A percentile compares a stretch with the other conserved stretches of the same genome.
These are phyloP conservation scores for Phytophthora litchii DNA, from an alignment of 352 stramenopile genomes.

Conservation along the genomic window DNA sequence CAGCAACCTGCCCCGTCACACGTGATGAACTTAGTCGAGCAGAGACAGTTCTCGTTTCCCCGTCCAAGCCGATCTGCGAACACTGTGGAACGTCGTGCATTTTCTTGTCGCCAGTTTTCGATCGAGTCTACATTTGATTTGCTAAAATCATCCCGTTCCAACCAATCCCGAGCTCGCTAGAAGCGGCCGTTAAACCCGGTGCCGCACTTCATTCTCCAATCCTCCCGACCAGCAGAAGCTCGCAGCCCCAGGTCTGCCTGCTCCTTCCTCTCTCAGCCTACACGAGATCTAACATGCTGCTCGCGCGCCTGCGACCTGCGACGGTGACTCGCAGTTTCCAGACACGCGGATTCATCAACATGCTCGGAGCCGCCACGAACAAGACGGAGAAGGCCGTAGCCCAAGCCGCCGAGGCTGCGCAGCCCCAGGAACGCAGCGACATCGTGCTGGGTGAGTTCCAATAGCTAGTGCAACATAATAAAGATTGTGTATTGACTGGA, in stretches of 20 bases:
- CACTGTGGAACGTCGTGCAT: constrained; percentile 2
- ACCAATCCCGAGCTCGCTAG: constrained; percentile 9
- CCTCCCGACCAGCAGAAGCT: constrained; percentile 6
- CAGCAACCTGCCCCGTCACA: constrained; percentile 3
- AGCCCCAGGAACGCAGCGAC: constrained; percentile 37
- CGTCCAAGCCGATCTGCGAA: constrained; percentile 11
- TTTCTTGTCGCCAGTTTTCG: constrained; percentile 3
- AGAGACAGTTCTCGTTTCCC: neutral
- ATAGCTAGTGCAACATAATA: neutral
- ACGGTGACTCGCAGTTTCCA: constrained; percentile 25
- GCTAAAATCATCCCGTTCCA: neutral
- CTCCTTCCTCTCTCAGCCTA: constrained; percentile 9
- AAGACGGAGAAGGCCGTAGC: constrained; percentile 46
- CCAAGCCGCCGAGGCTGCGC: constrained; percentile 27
- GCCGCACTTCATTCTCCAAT: constrained; percentile 21
- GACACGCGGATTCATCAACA: constrained; percentile 41
- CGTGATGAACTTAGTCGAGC: constrained; percentile 8
- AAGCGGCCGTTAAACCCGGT: constrained; percentile 12
- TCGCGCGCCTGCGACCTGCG: constrained; percentile 43
- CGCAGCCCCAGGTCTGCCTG: constrained; percentile 24
- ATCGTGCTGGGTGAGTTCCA: constrained; percentile 58
- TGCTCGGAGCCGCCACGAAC: constrained; percentile 41
- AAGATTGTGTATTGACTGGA: neutral
- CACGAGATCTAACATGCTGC: constrained; percentile 50
- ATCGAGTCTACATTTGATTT: neutral